These are phyloP conservation scores for Neospora caninum DNA, from an alignment of 169 alveolate genomes.

Conservation along the genomic window DNA sequence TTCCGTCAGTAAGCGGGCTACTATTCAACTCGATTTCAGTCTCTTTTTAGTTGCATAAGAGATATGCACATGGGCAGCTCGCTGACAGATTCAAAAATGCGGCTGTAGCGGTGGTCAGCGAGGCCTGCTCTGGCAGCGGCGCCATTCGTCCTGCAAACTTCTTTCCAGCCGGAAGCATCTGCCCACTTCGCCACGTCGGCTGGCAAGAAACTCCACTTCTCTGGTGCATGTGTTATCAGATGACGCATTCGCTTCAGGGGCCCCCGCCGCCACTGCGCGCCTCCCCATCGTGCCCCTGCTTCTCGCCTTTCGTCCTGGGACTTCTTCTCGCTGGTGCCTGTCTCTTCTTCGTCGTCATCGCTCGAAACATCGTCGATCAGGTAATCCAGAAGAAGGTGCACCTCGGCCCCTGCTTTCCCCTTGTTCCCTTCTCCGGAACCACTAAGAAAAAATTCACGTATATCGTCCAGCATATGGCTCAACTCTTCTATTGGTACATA, in stretches of 20 bases:
- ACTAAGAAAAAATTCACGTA: neutral
- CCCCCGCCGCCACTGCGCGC: neutral
- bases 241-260: neutral
- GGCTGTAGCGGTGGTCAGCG: neutral
- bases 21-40: neutral
- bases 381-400: neutral
- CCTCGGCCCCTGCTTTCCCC: neutral
- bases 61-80: conserved; percentile 11
- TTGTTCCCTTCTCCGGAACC: neutral
- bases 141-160: conserved; percentile 10
- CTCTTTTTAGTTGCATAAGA: neutral
- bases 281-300: neutral
- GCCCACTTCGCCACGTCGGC: neutral
- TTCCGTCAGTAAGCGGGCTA: neutral
- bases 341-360: neutral
- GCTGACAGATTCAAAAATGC: neutral
- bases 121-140: neutral
- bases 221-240: neutral
- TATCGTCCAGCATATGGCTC: neutral
- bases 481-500: neutral
- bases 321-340: neutral
- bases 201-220: neutral
- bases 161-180: neutral
- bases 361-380: neutral
- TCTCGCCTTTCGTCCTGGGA: neutral